Evolutionary conservation across 306 rosid species (phyloP).

Genomic region (Carpinus fangiana): DNA sequence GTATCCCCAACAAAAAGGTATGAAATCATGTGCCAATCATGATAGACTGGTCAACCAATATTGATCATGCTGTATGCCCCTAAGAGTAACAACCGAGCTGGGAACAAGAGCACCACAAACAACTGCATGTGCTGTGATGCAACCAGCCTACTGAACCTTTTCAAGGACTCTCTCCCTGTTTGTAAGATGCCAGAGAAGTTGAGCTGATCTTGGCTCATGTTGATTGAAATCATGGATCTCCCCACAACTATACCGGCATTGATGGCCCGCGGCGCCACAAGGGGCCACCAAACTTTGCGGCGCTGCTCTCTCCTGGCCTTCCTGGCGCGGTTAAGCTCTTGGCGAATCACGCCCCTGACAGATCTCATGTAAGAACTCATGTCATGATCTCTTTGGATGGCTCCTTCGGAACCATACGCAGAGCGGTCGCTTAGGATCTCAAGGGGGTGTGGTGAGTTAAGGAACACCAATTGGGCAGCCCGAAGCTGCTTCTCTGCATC

Average conservation of each 20-base stretch:
- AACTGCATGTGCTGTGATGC: conserved; percentile 77
- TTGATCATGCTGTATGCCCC: conserved; percentile 45
- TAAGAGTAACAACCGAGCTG: conserved; percentile 59
- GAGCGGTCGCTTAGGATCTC: conserved; percentile 81
- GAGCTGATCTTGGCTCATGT: conserved; percentile 44
- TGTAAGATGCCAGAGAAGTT: conserved; percentile 61
- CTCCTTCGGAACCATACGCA: conserved; percentile 85
- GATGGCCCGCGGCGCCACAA: conserved; percentile 36
- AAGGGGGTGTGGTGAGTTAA: conserved; percentile 95
- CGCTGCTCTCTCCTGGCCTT: conserved; percentile 64
- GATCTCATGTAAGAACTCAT: conserved; percentile 73
- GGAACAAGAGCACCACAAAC: conserved; percentile 69
- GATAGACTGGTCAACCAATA: conserved; percentile 23
- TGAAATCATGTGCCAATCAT: conserved; percentile 7
- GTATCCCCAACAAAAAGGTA: conserved; percentile 22
- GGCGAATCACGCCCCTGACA: conserved; percentile 67
- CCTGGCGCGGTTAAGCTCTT: conserved; percentile 62
- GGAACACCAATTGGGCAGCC: conserved; percentile 61
- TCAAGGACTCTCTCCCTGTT: conserved; percentile 67
- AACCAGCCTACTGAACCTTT: conserved; percentile 70
- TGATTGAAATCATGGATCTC: conserved; percentile 41
- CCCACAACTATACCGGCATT: conserved; percentile 47
- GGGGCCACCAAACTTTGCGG: conserved; percentile 78
- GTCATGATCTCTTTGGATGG: conserved; percentile 88
- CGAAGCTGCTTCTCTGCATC: conserved; percentile 61